A percentile compares a stretch with the other conserved stretches of the same genome.
Conservation (phyloP, 306 rosid genomes). For the Prunus dulcis region DNA sequence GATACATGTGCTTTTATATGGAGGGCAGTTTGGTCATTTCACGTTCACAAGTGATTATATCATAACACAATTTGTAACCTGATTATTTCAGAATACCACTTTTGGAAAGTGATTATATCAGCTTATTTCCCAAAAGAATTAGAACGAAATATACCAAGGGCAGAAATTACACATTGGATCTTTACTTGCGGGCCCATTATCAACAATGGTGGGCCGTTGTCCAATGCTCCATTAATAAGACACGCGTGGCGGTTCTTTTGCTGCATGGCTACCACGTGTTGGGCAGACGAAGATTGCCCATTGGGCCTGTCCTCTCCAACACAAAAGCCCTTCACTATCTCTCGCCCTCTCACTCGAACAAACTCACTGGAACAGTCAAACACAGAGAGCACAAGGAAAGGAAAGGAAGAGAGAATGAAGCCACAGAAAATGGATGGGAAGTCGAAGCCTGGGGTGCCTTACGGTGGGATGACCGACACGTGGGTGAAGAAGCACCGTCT, state of each 20-base stretch:
- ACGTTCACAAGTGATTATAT: too few species aligned
- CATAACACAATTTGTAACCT: too few species aligned
- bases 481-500: slow-evolving; percentile 73
- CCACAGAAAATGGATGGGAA: slow-evolving; percentile 22
- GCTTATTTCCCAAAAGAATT: too few species aligned
- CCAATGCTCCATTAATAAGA: background rate
- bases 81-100: too few species aligned
- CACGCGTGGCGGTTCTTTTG: background rate
- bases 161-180: background rate
- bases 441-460: slow-evolving; percentile 14
- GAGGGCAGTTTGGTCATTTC: too few species aligned
- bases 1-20: too few species aligned
- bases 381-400: background rate
- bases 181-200: background rate
- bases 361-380: background rate
- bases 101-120: too few species aligned
- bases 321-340: background rate
- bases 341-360: background rate
- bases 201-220: background rate
- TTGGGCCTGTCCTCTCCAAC: background rate
- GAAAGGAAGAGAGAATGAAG: background rate
- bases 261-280: slow-evolving; percentile 7
- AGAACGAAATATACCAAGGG: background rate
- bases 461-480: slow-evolving; percentile 31
- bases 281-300: background rate